These are phyloP conservation scores for Apiotrichum brassicae DNA, from an alignment of 1,284 basidiomycete species.

Conservation along the genomic window DNA sequence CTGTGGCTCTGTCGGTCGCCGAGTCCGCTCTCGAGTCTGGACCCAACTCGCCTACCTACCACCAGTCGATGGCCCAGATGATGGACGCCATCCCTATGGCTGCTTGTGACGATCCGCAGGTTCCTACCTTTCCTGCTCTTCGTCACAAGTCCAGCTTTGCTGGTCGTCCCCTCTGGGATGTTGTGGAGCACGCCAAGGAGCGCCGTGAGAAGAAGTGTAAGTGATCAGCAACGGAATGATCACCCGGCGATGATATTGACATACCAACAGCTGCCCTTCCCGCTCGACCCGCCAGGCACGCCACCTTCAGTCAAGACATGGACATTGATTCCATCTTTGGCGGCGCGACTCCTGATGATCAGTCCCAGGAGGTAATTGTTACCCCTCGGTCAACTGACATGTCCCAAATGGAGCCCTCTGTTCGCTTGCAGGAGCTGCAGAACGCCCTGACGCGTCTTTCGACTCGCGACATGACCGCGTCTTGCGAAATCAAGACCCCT, in stretches of 20 bases:
- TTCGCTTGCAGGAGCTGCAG: constrained; percentile 25
- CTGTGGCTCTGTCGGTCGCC: constrained; percentile 38
- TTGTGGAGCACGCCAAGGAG: constrained; percentile 35
- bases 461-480: constrained; percentile 23
- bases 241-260: background rate
- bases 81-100: constrained; percentile 5
- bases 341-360: constrained; percentile 2
- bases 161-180: constrained; percentile 33
- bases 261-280: background rate
- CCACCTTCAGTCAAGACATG: background rate
- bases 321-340: constrained; percentile 6
- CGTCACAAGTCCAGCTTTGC: constrained; percentile 14
- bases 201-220: constrained; percentile 23
- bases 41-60: constrained; percentile 37
- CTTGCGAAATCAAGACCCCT: constrained; percentile 15
- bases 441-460: constrained; percentile 34
- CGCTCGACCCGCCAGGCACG: background rate
- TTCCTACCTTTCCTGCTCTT: constrained; percentile 3
- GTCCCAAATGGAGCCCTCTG: constrained; percentile 29
- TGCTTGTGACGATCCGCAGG: background rate
- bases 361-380: constrained; percentile 16
- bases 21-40: constrained; percentile 39
- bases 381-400: constrained; percentile 35
- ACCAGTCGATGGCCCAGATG: constrained; percentile 7
- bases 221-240: constrained; percentile 4